These are phyloP conservation scores for Ramichloridium luteum DNA, from an alignment of 2,329 filamentous ascomycete species.

Conservation along the genomic window DNA sequence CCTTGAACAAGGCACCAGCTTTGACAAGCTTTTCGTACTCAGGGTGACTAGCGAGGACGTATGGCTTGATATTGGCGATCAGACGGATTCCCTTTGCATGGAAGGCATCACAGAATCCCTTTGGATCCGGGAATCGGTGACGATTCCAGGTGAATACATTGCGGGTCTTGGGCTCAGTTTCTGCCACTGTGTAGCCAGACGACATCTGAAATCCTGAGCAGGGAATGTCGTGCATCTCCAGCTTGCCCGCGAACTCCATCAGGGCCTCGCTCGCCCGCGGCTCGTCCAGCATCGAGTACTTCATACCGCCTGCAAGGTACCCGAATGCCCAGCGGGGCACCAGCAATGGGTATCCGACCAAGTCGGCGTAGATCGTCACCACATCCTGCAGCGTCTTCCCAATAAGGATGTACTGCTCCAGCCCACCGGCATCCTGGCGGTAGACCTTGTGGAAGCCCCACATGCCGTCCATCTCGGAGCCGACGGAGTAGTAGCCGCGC, in stretches of 20 bases:
- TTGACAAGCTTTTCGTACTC: slow-evolving; percentile 50
- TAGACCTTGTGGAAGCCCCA: slow-evolving; percentile 67
- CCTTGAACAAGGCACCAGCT: slow-evolving; percentile 50
- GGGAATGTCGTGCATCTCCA: slow-evolving; percentile 54
- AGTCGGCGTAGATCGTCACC: slow-evolving; percentile 51
- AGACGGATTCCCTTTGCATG: slow-evolving; percentile 54
- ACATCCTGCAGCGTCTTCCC: slow-evolving; percentile 55
- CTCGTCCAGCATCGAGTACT: slow-evolving; percentile 46
- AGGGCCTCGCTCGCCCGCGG: slow-evolving; percentile 45
- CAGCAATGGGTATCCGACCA: slow-evolving; percentile 55
- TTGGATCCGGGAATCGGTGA: slow-evolving; percentile 57
- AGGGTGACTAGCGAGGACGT: slow-evolving; percentile 54
- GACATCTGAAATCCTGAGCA: slow-evolving; percentile 63
- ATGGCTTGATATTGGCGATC: slow-evolving; percentile 62
- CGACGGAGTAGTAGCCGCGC: slow-evolving; percentile 53
- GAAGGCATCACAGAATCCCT: slow-evolving; percentile 49
- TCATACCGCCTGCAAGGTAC: slow-evolving; percentile 57
- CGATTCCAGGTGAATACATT: slow-evolving; percentile 63
- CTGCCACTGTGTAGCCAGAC: slow-evolving; percentile 58
- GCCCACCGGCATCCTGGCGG: slow-evolving; percentile 57
- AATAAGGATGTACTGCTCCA: slow-evolving; percentile 59
- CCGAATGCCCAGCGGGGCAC: slow-evolving; percentile 63
- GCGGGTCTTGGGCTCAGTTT: slow-evolving; percentile 54
- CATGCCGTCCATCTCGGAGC: slow-evolving; percentile 62
- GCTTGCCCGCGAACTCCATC: slow-evolving; percentile 48